Evolutionary conservation across 306 rosid species (phyloP), one percentile per base, ranked within the genome.

Genomic region (Abrus precatorius): DNA sequence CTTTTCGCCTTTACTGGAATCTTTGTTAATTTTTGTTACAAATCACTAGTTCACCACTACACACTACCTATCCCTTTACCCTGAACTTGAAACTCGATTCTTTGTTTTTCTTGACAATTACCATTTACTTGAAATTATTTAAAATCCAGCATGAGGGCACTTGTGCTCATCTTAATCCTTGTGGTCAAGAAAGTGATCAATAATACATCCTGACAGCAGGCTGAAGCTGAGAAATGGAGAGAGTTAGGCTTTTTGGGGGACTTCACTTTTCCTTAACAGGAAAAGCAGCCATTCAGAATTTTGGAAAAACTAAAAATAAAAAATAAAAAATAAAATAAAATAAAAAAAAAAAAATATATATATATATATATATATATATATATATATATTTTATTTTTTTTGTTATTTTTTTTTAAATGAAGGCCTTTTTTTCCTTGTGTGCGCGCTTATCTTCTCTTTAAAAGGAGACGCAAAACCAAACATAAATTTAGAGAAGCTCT

Each of bases 61-160:
- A 36, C 7, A 44, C 10, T 83, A n/a, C 60, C 32, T 63, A 27
- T 44, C 12, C 40, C 38, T 7, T 52, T 61, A 36, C 28, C 45
- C 12, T 48, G 36, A 11, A 7, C 33, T 56, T 12, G 40, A 28
- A 13, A 38, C 45, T 20, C 20, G 20, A 20, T 20, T 20, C 20
- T 45, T 61, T 32, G 29, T 38, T 63, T 14, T 47, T 27, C n/a
- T 30, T 33, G 69, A 9, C 4, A 36, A 45, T 30, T 55, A 44
- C 69, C 47, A 5, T 78, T 49, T 9, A 32, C 28, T 41, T 54
- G n/a, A 56, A 43, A 45, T 68, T 14, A 38, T 62, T 72, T 13
- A 66, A 57, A 62, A 40, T 62, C 41, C 66, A 40, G 7, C 13
- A 27, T 3, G 10, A 13, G 72, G 80, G 11, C 2, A 20, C 28